Conservation (phyloP, 768 basidiomycete species). For the Hericium alpestre region DNA sequence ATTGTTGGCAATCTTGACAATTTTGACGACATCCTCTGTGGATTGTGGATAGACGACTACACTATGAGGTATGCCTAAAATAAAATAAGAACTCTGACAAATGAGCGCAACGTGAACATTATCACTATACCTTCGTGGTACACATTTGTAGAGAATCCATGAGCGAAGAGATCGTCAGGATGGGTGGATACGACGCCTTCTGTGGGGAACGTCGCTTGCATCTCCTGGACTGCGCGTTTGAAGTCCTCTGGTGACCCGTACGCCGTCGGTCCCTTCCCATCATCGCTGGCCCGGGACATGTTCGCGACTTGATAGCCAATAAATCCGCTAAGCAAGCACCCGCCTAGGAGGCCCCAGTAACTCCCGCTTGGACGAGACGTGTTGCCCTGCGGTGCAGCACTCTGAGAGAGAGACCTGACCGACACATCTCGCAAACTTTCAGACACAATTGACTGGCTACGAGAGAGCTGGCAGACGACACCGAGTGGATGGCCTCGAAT, state of each 20-base stretch:
- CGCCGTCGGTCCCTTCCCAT: not conserved
- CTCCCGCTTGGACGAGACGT: no score
- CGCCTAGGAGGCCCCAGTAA: not conserved
- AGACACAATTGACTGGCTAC: no score
- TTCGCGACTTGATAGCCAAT: not conserved
- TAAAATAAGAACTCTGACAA: not conserved
- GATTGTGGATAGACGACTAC: conserved; percentile 55
- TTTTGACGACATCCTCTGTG: conserved; percentile 74
- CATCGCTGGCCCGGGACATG: not conserved
- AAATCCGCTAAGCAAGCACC: not conserved
- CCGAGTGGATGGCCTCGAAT: no score
- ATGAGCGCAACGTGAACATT: not conserved
- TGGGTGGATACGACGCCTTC: conserved; percentile 12
- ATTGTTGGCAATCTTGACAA: conserved; percentile 66
- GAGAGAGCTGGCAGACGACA: no score
- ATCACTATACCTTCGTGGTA: conserved; percentile 14
- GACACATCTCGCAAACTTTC: no score
- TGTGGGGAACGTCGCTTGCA: conserved; percentile 7
- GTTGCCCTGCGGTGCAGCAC: no score
- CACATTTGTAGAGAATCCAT: conserved; percentile 18
- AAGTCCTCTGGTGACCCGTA: conserved; percentile 20
- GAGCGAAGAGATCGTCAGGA: conserved; percentile 13
- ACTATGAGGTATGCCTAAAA: conserved; percentile 34
- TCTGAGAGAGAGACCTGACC: no score
- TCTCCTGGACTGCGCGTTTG: conserved; percentile 17